Conservation (phyloP, 768 basidiomycete species). For the Albatrellus ellisii region DNA sequence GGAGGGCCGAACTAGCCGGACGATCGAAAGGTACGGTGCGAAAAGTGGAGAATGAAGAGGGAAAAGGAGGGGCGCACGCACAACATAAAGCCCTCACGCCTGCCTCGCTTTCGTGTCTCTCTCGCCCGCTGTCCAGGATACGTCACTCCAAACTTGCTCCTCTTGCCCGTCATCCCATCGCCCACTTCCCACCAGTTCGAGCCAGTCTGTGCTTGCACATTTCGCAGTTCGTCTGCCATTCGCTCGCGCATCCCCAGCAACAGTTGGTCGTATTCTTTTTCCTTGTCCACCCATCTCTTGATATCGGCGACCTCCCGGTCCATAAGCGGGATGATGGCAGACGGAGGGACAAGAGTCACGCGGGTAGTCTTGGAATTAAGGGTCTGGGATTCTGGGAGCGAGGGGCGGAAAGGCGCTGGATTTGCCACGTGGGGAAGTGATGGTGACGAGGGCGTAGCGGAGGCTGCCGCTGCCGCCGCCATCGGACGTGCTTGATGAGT, state of each 20-base stretch:
- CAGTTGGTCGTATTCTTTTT: conserved; percentile 41
- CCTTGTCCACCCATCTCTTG: conserved; percentile 50
- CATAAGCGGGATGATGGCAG: conserved; percentile 34
- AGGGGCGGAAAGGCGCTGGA: no score
- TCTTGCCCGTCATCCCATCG: conserved; percentile 18
- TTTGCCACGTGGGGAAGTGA: no score
- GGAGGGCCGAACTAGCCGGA: no score
- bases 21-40: no score
- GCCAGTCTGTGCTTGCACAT: conserved; percentile 28
- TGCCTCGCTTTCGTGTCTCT: conserved; percentile 37
- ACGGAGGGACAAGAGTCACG: conserved; percentile 47
- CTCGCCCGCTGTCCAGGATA: conserved; percentile 34
- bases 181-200: conserved; percentile 58
- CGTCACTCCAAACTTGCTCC: conserved; percentile 36
- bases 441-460: no score
- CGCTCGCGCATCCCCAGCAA: conserved; percentile 37
- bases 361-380: conserved; percentile 46
- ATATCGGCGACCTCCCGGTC: conserved; percentile 38
- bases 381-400: no score
- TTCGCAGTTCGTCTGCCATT: conserved; percentile 35
- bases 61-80: no score
- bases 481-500: no score
- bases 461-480: no score
- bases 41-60: no score
- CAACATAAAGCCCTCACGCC: conserved; percentile 63